Percentiles rank a stretch among this genome's conserved stretches.
Conservation (phyloP, 192 early-diverging fungal species). For the Jimgerdemannia flammicorona region DNA sequence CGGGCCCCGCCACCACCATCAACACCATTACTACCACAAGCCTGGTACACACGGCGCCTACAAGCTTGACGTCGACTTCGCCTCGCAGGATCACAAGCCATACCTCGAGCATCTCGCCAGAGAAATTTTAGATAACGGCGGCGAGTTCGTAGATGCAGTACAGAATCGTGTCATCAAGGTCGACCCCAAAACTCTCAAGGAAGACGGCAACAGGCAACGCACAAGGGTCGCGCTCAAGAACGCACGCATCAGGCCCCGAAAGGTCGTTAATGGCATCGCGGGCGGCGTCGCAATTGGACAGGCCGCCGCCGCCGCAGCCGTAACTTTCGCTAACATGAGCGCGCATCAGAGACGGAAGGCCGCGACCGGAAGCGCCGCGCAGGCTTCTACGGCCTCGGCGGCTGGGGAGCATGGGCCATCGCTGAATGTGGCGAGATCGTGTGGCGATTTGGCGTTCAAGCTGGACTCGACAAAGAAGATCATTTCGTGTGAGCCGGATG, state of each 20-base stretch:
- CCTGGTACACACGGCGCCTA: slow-evolving; percentile 19
- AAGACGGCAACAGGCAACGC: slow-evolving; percentile 43
- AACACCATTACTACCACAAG: not conserved
- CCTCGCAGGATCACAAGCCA: slow-evolving; percentile 56
- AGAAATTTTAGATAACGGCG: slow-evolving; percentile 52
- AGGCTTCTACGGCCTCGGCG: not conserved
- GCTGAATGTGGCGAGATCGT: slow-evolving; percentile 51
- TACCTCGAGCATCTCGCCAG: slow-evolving; percentile 51
- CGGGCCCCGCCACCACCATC: not conserved
- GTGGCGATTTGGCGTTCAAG: slow-evolving; percentile 56
- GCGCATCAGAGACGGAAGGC: not conserved
- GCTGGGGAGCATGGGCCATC: slow-evolving; percentile 28
- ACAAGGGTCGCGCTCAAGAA: slow-evolving; percentile 44
- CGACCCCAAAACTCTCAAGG: slow-evolving; percentile 39
- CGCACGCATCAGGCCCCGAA: slow-evolving; percentile 50
- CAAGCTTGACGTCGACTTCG: slow-evolving; percentile 47
- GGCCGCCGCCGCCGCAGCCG: slow-evolving; percentile 11
- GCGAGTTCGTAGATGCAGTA: slow-evolving; percentile 54
- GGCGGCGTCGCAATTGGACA: slow-evolving; percentile 31
- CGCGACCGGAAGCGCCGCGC: not conserved
- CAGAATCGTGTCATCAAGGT: slow-evolving; percentile 51
- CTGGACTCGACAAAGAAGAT: slow-evolving; percentile 45
- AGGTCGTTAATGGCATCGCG: slow-evolving; percentile 33
- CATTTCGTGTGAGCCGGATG: slow-evolving; percentile 49
- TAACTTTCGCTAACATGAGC: slow-evolving; percentile 9